Conservation (phyloP, 1,284 basidiomycete species). For the Sphaerobolus stellatus region DNA sequence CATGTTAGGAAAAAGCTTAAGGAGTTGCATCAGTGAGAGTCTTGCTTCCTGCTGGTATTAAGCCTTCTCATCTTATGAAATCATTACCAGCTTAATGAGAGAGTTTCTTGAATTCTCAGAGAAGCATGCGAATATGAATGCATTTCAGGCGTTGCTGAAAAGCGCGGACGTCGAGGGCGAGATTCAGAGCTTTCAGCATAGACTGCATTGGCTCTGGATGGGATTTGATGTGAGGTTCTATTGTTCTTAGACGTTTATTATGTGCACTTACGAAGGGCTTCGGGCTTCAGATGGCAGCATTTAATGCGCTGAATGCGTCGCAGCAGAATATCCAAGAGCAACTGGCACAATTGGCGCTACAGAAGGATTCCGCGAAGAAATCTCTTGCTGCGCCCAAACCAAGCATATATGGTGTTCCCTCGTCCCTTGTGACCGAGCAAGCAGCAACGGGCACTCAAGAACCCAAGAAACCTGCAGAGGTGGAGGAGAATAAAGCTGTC, state of each 20-base stretch:
- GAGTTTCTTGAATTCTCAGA: slow-evolving; percentile 4
- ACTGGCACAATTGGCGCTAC: background rate
- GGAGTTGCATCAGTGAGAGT: background rate
- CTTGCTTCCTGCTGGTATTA: background rate
- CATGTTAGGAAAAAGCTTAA: background rate
- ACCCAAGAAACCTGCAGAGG: background rate
- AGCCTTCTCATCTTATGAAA: background rate
- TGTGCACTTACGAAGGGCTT: background rate
- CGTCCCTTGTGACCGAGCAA: background rate
- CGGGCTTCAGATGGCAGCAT: background rate
- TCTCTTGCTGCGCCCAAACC: background rate
- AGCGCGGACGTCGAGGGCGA: background rate
- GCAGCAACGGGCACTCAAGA: background rate
- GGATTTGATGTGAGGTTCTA: background rate
- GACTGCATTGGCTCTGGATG: slow-evolving; percentile 2
- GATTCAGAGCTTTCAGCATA: background rate
- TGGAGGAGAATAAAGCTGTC: background rate
- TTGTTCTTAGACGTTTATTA: background rate
- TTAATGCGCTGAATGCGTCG: background rate
- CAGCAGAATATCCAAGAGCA: background rate
- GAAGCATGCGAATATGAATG: background rate
- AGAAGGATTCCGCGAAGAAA: background rate
- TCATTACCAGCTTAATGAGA: background rate
- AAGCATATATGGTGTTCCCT: background rate
- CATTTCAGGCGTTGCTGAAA: background rate